phyloP scores from a whole-genome alignment of 2,329 filamentous ascomycete species.

The Paraconiothyrium sp. region DNA sequence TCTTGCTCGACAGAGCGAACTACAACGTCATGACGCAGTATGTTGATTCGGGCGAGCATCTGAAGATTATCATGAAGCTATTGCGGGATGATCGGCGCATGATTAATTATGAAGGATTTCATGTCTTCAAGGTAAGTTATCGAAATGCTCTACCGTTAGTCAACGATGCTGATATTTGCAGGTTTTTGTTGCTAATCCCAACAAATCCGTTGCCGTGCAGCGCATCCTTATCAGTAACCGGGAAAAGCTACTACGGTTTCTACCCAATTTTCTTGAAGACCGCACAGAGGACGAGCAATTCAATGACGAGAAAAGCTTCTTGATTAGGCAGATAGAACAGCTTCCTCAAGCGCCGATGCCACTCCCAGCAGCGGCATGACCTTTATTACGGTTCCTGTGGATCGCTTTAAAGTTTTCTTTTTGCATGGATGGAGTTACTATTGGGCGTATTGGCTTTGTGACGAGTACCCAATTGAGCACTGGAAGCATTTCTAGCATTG shows the following conservation, averaged over 20 bases:
- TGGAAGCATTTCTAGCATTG: constrained; percentile 2
- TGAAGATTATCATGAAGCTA: constrained; percentile 98
- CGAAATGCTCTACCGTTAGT: not conserved
- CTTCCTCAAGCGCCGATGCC: constrained; percentile 46
- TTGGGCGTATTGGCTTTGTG: constrained; percentile 4
- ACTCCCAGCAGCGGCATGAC: constrained; percentile 32
- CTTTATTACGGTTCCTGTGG: not conserved
- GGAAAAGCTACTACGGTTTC: constrained; percentile 86
- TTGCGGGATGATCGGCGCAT: constrained; percentile 95
- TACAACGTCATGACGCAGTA: constrained; percentile 99
- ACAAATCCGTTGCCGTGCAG: constrained; percentile 96
- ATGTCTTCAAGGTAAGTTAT: constrained; percentile 84
- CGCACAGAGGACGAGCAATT: constrained; percentile 98
- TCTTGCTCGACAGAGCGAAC: constrained; percentile 92
- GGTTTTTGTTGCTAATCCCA: constrained; percentile 98
- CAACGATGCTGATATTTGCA: constrained; percentile 39
- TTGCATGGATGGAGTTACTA: constrained; percentile 12
- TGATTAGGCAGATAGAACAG: constrained; percentile 88
- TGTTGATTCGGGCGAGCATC: constrained; percentile 91
- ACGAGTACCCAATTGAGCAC: constrained; percentile 6
- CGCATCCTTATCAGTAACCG: constrained; percentile 97
- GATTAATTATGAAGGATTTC: constrained; percentile 99
- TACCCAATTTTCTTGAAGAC: constrained; percentile 92
- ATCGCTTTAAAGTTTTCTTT: not conserved
- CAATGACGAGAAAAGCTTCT: constrained; percentile 95